A percentile compares a stretch with the other conserved stretches of the same genome.
phyloP scores from a whole-genome alignment of 345 rosid genomes.

The Litchi chinensis region DNA sequence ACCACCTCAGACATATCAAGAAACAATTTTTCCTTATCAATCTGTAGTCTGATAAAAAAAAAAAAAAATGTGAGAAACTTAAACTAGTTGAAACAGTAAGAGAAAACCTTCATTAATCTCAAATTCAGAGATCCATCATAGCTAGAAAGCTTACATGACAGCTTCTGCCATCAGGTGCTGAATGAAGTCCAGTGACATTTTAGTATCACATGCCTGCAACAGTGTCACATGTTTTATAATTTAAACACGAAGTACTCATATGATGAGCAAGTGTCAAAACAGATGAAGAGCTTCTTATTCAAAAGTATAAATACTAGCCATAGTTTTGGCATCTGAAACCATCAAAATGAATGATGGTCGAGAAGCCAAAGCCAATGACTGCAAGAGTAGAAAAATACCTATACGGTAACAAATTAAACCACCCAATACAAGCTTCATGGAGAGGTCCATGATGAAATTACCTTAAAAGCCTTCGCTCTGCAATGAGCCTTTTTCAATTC shows the following conservation, averaged over 20 bases:
- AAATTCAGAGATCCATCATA: conserved; percentile 15
- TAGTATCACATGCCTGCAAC: conserved; percentile 59
- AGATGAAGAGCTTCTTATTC: not conserved
- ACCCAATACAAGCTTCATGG: conserved; percentile 6
- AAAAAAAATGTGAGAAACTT: conserved; percentile 12
- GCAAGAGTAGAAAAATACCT: conserved; percentile 12
- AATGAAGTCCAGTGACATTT: conserved; percentile 57
- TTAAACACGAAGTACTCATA: not conserved
- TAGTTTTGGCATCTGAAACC: not conserved
- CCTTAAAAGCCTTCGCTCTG: conserved; percentile 74
- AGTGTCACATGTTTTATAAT: not conserved
- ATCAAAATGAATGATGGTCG: conserved; percentile 1
- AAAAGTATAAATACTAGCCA: not conserved
- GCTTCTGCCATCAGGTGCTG: conserved; percentile 67
- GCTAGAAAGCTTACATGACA: conserved; percentile 47
- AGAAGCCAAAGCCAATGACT: conserved; percentile 7
- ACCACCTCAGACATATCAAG: conserved; percentile 51
- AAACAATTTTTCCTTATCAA: conserved; percentile 62
- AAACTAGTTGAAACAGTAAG: conserved; percentile 2
- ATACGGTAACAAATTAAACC: not conserved
- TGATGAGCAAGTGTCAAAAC: not conserved
- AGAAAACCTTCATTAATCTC: not conserved
- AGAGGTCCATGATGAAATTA: conserved; percentile 22
- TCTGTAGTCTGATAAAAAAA: conserved; percentile 58
- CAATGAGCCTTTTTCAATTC: conserved; percentile 89